These are phyloP conservation scores for Hyphopichia fennica DNA, from an alignment of 1,139 yeast species.

Conservation along the genomic window DNA sequence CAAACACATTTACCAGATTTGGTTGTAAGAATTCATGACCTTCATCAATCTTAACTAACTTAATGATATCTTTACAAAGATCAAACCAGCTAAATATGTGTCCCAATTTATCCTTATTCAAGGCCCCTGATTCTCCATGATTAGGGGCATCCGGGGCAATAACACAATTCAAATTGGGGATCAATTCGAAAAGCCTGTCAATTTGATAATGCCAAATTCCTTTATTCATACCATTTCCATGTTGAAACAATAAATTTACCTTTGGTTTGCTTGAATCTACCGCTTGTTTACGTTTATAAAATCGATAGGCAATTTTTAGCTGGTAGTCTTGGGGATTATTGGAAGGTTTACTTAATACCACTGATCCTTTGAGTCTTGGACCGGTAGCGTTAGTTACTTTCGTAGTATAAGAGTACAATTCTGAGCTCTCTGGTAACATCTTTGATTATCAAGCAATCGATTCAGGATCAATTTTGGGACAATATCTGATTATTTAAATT, in stretches of 20 bases:
- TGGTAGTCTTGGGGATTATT: conserved; percentile 10
- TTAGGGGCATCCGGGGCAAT: conserved; percentile 52
- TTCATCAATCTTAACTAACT: conserved; percentile 38
- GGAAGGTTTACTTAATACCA: conserved; percentile 5
- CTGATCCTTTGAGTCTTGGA: conserved; percentile 8
- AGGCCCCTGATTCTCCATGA: conserved; percentile 57
- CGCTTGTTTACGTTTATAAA: conserved; percentile 3
- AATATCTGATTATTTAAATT: too few species aligned
- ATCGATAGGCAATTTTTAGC: conserved; percentile 21
- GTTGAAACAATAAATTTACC: conserved; percentile 52
- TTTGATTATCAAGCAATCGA: background rate
- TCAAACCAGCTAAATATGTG: conserved; percentile 54
- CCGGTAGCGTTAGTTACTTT: conserved; percentile 1
- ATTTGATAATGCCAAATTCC: conserved; percentile 57
- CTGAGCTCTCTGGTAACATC: conserved; percentile 1
- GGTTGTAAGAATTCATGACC: conserved; percentile 30
- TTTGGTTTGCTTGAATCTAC: conserved; percentile 14
- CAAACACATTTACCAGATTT: conserved; percentile 31
- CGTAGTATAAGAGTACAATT: background rate
- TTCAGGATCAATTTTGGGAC: too few species aligned
- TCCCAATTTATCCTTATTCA: conserved; percentile 50
- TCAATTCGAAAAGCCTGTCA: conserved; percentile 29
- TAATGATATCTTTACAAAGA: conserved; percentile 51
- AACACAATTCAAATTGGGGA: conserved; percentile 22
- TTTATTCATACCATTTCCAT: conserved; percentile 64